Evolutionary conservation across 176 grass and related monocot species (phyloP).

Genomic region (Neostapfia colusana): DNA sequence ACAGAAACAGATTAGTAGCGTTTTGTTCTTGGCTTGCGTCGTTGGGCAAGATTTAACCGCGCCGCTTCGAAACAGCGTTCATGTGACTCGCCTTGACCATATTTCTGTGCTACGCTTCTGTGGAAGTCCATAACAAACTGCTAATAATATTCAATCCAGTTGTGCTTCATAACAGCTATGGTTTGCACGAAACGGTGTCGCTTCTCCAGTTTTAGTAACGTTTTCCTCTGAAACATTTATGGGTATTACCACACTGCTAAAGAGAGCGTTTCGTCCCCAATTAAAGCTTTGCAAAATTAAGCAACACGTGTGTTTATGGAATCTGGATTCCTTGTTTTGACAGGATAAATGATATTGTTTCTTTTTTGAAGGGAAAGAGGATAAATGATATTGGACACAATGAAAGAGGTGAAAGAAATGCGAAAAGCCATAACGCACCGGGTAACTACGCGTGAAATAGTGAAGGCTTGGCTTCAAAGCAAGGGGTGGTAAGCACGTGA

Average conservation of each 20-base stretch:
- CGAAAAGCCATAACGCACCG: constrained; percentile 10
- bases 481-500: background rate
- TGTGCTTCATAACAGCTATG: background rate
- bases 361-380: no score
- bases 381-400: background rate
- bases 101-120: background rate
- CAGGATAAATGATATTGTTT: no score
- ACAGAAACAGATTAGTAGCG: no score
- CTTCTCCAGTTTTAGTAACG: background rate
- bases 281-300: background rate
- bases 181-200: background rate
- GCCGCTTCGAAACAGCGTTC: background rate
- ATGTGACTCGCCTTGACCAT: constrained; percentile 8
- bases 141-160: background rate
- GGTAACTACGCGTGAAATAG: background rate
- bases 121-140: background rate
- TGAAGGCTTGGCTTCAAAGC: constrained; percentile 31
- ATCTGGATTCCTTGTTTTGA: constrained; percentile 23
- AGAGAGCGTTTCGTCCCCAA: background rate
- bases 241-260: no score
- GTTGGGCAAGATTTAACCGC: constrained; percentile 16
- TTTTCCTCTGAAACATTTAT: background rate
- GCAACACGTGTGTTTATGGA: background rate
- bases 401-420: background rate
- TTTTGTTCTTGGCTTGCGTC: constrained; percentile 31